Percentiles rank a stretch among this genome's conserved stretches.
Evolutionary conservation across 116 monocot species (phyloP).

Genomic region (Phalaenopsis hybrid): DNA sequence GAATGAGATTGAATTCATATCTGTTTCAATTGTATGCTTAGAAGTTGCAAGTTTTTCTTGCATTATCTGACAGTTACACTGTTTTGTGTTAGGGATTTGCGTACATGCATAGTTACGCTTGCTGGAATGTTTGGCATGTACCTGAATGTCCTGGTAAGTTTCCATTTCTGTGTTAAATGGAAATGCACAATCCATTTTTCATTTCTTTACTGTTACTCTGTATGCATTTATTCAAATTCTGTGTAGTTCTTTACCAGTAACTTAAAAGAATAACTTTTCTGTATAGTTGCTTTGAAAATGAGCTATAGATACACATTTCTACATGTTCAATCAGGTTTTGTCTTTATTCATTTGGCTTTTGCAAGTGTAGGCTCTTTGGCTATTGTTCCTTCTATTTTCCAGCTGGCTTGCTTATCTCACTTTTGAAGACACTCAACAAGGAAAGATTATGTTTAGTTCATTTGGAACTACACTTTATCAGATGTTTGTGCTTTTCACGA

Average conservation of each 20-base stretch:
- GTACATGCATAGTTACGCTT: slow-evolving; percentile 61
- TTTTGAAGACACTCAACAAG: slow-evolving; percentile 93
- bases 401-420: slow-evolving; percentile 97
- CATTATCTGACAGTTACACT: slow-evolving; percentile 1
- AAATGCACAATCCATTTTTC: neutral
- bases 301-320: slow-evolving; percentile 3
- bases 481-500: slow-evolving; percentile 98
- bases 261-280: neutral
- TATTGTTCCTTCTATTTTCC: slow-evolving; percentile 78
- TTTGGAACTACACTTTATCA: slow-evolving; percentile 82
- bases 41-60: neutral
- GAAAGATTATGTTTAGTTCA: slow-evolving; percentile 66
- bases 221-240: neutral
- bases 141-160: slow-evolving; percentile 85
- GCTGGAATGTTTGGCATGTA: slow-evolving; percentile 82
- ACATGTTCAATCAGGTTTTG: slow-evolving; percentile 2
- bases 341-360: slow-evolving; percentile 12
- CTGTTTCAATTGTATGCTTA: neutral
- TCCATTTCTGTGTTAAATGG: neutral
- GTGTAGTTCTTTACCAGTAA: neutral
- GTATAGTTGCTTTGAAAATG: neutral
- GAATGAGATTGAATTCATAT: neutral
- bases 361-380: slow-evolving; percentile 65
- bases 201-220: neutral
- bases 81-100: slow-evolving; percentile 49